Evolutionary conservation across 768 basidiomycete species (phyloP).

Genomic region (Boletellus sp.): DNA sequence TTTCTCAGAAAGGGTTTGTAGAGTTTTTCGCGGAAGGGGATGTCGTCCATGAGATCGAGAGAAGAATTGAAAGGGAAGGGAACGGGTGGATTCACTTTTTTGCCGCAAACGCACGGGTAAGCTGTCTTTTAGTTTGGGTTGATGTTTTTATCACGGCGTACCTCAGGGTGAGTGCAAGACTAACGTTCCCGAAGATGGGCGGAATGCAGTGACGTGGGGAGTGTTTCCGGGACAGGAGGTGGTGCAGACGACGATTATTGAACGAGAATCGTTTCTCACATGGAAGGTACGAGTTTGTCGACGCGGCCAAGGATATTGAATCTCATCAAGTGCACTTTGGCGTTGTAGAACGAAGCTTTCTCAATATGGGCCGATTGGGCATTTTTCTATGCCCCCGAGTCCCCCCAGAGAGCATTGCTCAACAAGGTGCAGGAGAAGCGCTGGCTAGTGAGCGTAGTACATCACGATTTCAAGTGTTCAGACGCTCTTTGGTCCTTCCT

Average conservation of each 20-base stretch:
- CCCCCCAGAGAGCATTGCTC: slow-evolving; percentile 68
- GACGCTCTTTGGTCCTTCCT: slow-evolving; percentile 85
- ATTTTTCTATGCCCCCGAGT: slow-evolving; percentile 73
- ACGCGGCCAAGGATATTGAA: background rate
- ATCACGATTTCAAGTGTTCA: slow-evolving; percentile 85
- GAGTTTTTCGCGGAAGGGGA: slow-evolving; percentile 83
- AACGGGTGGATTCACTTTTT: slow-evolving; percentile 78
- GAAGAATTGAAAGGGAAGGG: slow-evolving; percentile 50
- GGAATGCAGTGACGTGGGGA: slow-evolving; percentile 98
- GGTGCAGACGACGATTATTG: slow-evolving; percentile 94
- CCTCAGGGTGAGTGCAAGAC: slow-evolving; percentile 70
- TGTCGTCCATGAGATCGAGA: slow-evolving; percentile 59
- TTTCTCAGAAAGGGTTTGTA: slow-evolving; percentile 96
- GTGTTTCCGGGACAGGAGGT: slow-evolving; percentile 97
- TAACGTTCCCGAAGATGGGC: slow-evolving; percentile 73
- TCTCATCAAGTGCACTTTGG: slow-evolving; percentile 3
- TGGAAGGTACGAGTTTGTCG: slow-evolving; percentile 74
- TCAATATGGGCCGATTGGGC: slow-evolving; percentile 96
- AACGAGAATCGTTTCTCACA: slow-evolving; percentile 86
- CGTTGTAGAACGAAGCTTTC: slow-evolving; percentile 85
- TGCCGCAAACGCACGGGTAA: slow-evolving; percentile 74
- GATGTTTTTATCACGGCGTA: background rate
- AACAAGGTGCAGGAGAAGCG: slow-evolving; percentile 65
- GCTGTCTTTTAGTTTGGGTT: slow-evolving; percentile 10
- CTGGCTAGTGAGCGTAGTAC: slow-evolving; percentile 90